Conservation (phyloP, 2,329 filamentous ascomycete species). For the Sphaerostilbella broomeana region DNA sequence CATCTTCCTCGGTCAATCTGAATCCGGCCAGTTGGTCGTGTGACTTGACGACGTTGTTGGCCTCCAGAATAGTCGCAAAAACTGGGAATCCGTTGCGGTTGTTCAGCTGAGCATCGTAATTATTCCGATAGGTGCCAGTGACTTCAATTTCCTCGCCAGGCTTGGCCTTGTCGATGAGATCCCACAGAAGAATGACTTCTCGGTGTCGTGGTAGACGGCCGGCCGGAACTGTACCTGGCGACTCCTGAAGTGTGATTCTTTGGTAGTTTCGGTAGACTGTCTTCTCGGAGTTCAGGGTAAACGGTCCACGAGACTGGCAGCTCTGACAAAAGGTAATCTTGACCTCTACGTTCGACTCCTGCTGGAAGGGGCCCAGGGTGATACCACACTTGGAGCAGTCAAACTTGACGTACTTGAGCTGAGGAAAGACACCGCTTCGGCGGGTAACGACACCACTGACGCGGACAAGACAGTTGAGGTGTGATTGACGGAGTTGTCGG, state of each 20-base stretch:
- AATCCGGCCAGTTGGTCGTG: conserved; percentile 98
- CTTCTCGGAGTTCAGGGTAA: conserved; percentile 93
- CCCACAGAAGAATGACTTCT: conserved; percentile 93
- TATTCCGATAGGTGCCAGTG: conserved; percentile 95
- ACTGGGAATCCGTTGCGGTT: conserved; percentile 98
- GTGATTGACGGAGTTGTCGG: conserved; percentile 87
- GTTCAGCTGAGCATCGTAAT: conserved; percentile 94
- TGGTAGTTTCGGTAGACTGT: conserved; percentile 99
- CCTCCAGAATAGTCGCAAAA: conserved; percentile 94
- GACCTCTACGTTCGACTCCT: conserved; percentile 93
- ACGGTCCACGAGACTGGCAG: conserved; percentile 91
- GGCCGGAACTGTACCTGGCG: conserved; percentile 91
- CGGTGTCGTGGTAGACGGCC: conserved; percentile 88
- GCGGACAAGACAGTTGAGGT: conserved; percentile 90
- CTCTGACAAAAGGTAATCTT: conserved; percentile 95
- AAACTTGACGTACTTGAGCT: conserved; percentile 98
- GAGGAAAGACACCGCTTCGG: conserved; percentile 90
- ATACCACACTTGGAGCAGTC: conserved; percentile 90
- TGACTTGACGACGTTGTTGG: conserved; percentile 93
- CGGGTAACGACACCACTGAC: conserved; percentile 94
- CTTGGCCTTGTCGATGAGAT: conserved; percentile 93
- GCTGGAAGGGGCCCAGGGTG: conserved; percentile 91
- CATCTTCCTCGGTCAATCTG: conserved; percentile 89
- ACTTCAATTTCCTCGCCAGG: conserved; percentile 97
- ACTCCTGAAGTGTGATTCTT: conserved; percentile 94